A percentile compares a stretch with the other conserved stretches of the same genome.
phyloP scores from a whole-genome alignment of 2,329 filamentous ascomycete genomes.

The Allantophomopsis cytisporea region DNA sequence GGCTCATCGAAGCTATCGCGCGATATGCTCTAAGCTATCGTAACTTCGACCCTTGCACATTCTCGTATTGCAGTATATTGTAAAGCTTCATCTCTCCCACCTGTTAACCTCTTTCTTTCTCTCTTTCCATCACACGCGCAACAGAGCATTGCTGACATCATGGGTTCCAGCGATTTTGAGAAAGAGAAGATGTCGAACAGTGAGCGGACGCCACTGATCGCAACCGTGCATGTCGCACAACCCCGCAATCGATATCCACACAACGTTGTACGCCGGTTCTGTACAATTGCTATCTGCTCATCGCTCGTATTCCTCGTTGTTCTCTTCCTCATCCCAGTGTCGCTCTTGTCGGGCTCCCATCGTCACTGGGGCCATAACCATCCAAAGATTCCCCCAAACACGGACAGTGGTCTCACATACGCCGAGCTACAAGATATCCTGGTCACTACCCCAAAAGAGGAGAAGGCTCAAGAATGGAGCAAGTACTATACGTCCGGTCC shows the following conservation, averaged over 20 bases:
- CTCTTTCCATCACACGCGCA: too few relatives aligned
- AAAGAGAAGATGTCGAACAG: constrained; percentile 13
- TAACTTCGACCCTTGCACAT: too few relatives aligned
- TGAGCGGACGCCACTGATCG: constrained; percentile 52
- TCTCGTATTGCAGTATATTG: too few relatives aligned
- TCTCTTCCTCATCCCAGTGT: constrained; percentile 31
- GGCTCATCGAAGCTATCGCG: too few relatives aligned
- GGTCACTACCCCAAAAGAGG: constrained; percentile 40
- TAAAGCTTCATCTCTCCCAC: too few relatives aligned
- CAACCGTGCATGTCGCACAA: constrained; percentile 42
- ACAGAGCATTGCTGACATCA: too few relatives aligned
- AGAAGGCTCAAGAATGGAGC: constrained; percentile 56
- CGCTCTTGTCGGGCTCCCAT: constrained; percentile 22
- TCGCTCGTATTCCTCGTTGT: constrained; percentile 26
- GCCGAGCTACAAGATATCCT: constrained; percentile 41
- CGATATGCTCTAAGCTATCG: too few relatives aligned
- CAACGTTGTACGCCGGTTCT: constrained; percentile 49
- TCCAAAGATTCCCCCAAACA: constrained; percentile 15
- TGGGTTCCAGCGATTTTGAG: too few relatives aligned
- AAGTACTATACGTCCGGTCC: constrained; percentile 65
- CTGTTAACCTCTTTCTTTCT: too few relatives aligned
- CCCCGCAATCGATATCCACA: constrained; percentile 42
- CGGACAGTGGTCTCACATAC: constrained; percentile 19
- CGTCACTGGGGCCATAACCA: constrained; percentile 16
- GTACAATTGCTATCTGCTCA: constrained; percentile 44